A percentile compares a stretch with the other conserved stretches of the same genome.
Evolutionary conservation across 2,329 filamentous ascomycete species (phyloP).

Genomic region (Lecanicillium sp.): DNA sequence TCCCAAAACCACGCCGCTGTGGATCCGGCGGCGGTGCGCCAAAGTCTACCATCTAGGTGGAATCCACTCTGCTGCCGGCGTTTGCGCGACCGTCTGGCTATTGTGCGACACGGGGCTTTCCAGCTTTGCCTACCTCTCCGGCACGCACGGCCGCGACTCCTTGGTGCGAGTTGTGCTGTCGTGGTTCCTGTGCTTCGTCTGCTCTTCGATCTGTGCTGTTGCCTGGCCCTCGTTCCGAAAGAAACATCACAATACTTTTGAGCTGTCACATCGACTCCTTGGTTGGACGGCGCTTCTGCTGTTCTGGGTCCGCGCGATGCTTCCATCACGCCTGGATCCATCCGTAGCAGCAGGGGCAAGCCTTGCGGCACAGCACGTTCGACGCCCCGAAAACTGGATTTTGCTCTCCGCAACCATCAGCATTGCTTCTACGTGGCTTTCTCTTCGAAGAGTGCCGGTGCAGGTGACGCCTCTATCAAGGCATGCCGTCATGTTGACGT

Average conservation of each 20-base stretch:
- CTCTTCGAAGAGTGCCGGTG: slow-evolving; percentile 60
- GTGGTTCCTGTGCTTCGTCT: slow-evolving; percentile 48
- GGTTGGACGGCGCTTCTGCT: slow-evolving; percentile 61
- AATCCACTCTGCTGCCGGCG: slow-evolving; percentile 40
- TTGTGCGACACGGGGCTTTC: slow-evolving; percentile 30
- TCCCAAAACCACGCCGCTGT: slow-evolving; percentile 36
- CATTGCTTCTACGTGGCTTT: slow-evolving; percentile 65
- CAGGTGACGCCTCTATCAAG: slow-evolving; percentile 59
- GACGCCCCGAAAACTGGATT: slow-evolving; percentile 53
- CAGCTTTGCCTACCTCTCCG: slow-evolving; percentile 24
- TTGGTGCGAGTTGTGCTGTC: slow-evolving; percentile 38
- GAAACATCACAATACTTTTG: slow-evolving; percentile 60
- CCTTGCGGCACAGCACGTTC: slow-evolving; percentile 27
- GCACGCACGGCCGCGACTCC: slow-evolving; percentile 25
- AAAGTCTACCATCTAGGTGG: slow-evolving; percentile 46
- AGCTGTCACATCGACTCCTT: slow-evolving; percentile 61
- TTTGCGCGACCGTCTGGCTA: slow-evolving; percentile 41
- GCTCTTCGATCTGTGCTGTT: slow-evolving; percentile 50
- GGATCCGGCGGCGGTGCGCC: slow-evolving; percentile 36
- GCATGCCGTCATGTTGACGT: slow-evolving; percentile 65
- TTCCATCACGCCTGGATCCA: slow-evolving; percentile 43
- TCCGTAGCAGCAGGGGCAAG: slow-evolving; percentile 23
- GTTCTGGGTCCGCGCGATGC: slow-evolving; percentile 55
- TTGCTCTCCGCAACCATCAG: slow-evolving; percentile 54
- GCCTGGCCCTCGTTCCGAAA: slow-evolving; percentile 57